Conservation (phyloP, 768 basidiomycete genomes). For the Boletus vermiculosoides region DNA sequence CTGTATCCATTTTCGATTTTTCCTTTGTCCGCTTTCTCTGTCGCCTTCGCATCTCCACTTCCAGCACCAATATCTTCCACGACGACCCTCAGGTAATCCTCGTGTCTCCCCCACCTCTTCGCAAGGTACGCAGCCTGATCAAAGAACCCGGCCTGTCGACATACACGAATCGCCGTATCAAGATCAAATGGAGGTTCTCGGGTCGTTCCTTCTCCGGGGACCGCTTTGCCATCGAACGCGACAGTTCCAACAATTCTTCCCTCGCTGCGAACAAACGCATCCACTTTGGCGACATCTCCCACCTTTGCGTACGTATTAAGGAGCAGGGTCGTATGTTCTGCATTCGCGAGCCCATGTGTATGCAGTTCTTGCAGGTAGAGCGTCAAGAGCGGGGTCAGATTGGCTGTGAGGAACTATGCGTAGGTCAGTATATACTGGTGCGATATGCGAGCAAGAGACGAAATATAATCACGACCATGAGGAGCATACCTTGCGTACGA, state of each 20-base stretch:
- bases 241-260: slow-evolving; percentile 43
- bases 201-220: slow-evolving; percentile 39
- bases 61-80: slow-evolving; percentile 78
- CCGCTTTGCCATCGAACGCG: slow-evolving; percentile 17
- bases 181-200: slow-evolving; percentile 92
- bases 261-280: slow-evolving; percentile 90
- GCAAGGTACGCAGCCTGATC: slow-evolving; percentile 94
- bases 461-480: background rate
- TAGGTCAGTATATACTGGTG: slow-evolving; percentile 5
- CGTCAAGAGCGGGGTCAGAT: slow-evolving; percentile 91
- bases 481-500: slow-evolving; percentile 82
- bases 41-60: slow-evolving; percentile 2
- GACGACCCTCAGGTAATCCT: slow-evolving; percentile 90
- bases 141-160: slow-evolving; percentile 94
- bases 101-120: slow-evolving; percentile 85
- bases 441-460: background rate
- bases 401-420: slow-evolving; percentile 88
- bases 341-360: slow-evolving; percentile 83
- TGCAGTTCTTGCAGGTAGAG: slow-evolving; percentile 97
- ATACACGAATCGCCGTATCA: slow-evolving; percentile 95
- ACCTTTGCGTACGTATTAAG: slow-evolving; percentile 98
- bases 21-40: slow-evolving; percentile 28
- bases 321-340: slow-evolving; percentile 94
- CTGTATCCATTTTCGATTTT: slow-evolving; percentile 46
- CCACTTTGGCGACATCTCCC: slow-evolving; percentile 83